These are phyloP conservation scores for Ophiostoma ips DNA, from an alignment of 2,329 filamentous ascomycete genomes.

Conservation along the genomic window DNA sequence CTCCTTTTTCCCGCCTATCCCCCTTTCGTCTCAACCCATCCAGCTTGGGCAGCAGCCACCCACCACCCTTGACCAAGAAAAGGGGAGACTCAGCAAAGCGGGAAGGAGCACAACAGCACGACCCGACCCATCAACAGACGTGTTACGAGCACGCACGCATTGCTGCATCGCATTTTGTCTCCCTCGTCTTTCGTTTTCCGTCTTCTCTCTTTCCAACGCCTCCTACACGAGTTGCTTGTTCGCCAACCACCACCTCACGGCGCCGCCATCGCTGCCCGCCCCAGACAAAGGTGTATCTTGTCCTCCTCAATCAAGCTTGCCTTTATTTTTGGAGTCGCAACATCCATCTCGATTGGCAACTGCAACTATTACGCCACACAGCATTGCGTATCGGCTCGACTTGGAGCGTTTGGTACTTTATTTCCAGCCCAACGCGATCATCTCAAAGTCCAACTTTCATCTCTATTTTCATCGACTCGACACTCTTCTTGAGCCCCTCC, in stretches of 20 bases:
- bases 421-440: background rate
- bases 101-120: background rate
- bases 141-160: background rate
- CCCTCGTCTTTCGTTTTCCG: too few species aligned
- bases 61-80: background rate
- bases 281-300: background rate
- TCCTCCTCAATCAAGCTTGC: background rate
- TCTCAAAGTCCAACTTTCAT: background rate
- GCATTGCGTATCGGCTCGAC: background rate
- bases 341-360: background rate
- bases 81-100: background rate
- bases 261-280: background rate
- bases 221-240: background rate
- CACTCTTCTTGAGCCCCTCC: background rate
- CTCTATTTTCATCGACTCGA: background rate
- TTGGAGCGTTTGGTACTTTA: background rate
- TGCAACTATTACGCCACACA: background rate
- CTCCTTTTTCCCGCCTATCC: background rate
- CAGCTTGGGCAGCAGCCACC: conserved; percentile 7
- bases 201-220: background rate
- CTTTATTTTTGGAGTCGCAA: background rate
- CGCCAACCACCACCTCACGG: background rate
- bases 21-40: conserved; percentile 2
- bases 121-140: background rate
- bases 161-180: background rate